Percentiles rank a stretch among this genome's conserved stretches.
Conservation (phyloP, 371 early-diverging fungal genomes). For the Mucor circinelloides region DNA sequence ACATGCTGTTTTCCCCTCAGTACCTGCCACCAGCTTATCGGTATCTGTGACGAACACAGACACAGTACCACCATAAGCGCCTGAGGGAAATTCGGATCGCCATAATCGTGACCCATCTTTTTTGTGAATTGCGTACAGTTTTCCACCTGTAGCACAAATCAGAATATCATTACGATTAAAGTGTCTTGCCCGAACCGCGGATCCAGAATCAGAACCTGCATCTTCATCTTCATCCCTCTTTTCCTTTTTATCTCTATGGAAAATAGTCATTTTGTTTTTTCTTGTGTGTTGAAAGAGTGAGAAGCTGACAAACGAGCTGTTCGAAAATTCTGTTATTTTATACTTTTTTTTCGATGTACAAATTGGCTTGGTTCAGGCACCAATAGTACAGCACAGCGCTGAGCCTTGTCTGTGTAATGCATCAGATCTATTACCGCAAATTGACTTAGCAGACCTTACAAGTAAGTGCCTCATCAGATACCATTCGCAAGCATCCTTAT, state of each 20-base stretch:
- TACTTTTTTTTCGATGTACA: no score
- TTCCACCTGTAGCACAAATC: conserved; percentile 12
- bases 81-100: conserved; percentile 10
- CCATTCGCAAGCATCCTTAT: no score
- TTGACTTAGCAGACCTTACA: no score
- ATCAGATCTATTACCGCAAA: neutral
- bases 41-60: conserved; percentile 35
- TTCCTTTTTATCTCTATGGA: neutral
- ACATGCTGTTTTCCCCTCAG: conserved; percentile 23
- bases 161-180: conserved; percentile 8
- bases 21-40: conserved; percentile 26
- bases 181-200: neutral
- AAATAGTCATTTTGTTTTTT: neutral
- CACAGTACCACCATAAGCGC: conserved; percentile 18
- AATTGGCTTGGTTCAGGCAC: neutral
- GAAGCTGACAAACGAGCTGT: neutral
- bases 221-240: conserved; percentile 3
- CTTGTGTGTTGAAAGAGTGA: no score
- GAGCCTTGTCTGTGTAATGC: neutral
- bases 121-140: conserved; percentile 12
- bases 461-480: no score
- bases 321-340: neutral
- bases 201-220: neutral
- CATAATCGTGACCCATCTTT: conserved; percentile 1
- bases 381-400: no score